Evolutionary conservation across 2,329 filamentous ascomycete species (phyloP).

Genomic region (Phyllosticta capitalensis): DNA sequence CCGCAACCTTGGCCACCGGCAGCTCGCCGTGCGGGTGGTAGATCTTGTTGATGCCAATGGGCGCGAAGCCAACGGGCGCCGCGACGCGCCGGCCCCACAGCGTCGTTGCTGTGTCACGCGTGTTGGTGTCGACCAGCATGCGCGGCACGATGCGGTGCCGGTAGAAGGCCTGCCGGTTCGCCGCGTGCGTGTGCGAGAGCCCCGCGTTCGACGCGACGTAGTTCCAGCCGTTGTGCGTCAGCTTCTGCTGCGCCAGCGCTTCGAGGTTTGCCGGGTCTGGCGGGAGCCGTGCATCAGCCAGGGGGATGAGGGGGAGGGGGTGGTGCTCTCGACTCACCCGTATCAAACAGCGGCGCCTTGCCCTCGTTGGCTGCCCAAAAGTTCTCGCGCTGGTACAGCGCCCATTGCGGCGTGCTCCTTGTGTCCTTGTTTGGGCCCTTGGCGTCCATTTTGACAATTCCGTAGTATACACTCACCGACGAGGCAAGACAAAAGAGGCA

Average conservation of each 20-base stretch:
- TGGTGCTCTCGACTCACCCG: constrained; percentile 24
- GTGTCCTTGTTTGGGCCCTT: constrained; percentile 43
- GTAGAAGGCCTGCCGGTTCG: constrained; percentile 56
- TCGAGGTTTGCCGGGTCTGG: constrained; percentile 50
- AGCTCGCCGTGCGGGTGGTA: constrained; percentile 51
- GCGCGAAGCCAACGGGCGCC: constrained; percentile 55
- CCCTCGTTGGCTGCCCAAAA: constrained; percentile 47
- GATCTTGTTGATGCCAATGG: constrained; percentile 57
- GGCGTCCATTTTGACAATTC: constrained; percentile 32
- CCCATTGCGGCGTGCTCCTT: constrained; percentile 45
- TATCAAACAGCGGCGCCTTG: constrained; percentile 43
- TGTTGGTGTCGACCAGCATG: constrained; percentile 52
- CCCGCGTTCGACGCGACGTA: constrained; percentile 51
- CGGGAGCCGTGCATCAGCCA: background rate
- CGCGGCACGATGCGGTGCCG: constrained; percentile 53
- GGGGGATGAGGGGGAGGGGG: too few relatives aligned
- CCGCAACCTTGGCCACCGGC: constrained; percentile 50
- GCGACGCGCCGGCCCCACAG: constrained; percentile 53
- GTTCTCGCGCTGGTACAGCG: constrained; percentile 45
- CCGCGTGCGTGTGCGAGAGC: constrained; percentile 42
- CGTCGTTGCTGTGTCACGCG: constrained; percentile 45
- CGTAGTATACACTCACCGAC: too few relatives aligned
- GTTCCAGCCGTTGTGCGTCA: constrained; percentile 50
- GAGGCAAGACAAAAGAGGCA: too few relatives aligned
- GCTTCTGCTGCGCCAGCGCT: constrained; percentile 44